phyloP scores from a whole-genome alignment of 2,329 filamentous ascomycete genomes.

The Monascus ruber region DNA sequence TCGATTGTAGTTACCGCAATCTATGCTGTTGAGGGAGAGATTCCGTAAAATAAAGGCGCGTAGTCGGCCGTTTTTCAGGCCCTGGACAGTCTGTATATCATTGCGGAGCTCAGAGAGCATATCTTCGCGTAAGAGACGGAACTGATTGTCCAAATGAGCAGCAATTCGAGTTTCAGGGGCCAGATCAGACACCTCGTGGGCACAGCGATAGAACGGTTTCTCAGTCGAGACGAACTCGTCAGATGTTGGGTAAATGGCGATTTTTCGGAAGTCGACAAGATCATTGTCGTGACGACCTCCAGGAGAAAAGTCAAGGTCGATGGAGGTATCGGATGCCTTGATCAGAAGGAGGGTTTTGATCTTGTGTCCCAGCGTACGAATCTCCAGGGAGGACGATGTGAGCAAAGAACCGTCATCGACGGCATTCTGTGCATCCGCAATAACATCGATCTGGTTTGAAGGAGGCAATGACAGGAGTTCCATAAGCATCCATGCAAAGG shows the following conservation, averaged over 20 bases:
- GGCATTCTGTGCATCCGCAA: conserved; percentile 16
- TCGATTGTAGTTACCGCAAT: conserved; percentile 18
- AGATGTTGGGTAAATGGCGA: conserved; percentile 54
- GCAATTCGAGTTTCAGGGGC: conserved; percentile 28
- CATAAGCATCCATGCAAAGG: conserved; percentile 40
- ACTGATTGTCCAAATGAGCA: conserved; percentile 58
- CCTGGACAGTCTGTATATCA: conserved; percentile 43
- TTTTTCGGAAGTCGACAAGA: conserved; percentile 47
- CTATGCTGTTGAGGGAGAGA: conserved; percentile 30
- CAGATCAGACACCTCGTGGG: conserved; percentile 38
- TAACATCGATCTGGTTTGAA: conserved; percentile 11
- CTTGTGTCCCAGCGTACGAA: conserved; percentile 29
- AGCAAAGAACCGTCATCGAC: conserved; percentile 14
- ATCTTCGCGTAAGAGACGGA: conserved; percentile 59
- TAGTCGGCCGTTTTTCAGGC: conserved; percentile 37
- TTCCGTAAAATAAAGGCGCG: conserved; percentile 27
- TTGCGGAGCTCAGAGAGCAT: conserved; percentile 56
- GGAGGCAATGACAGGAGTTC: conserved; percentile 35
- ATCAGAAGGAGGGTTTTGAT: conserved; percentile 30
- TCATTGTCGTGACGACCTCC: conserved; percentile 69
- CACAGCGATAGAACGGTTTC: conserved; percentile 44
- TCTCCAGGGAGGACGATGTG: conserved; percentile 14
- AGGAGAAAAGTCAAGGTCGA: conserved; percentile 20
- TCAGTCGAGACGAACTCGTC: conserved; percentile 50
- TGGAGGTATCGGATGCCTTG: conserved; percentile 7